Base-by-base conservation (phyloP, 2,329 filamentous ascomycete species). In the Alternaria conjuncta region DNA sequence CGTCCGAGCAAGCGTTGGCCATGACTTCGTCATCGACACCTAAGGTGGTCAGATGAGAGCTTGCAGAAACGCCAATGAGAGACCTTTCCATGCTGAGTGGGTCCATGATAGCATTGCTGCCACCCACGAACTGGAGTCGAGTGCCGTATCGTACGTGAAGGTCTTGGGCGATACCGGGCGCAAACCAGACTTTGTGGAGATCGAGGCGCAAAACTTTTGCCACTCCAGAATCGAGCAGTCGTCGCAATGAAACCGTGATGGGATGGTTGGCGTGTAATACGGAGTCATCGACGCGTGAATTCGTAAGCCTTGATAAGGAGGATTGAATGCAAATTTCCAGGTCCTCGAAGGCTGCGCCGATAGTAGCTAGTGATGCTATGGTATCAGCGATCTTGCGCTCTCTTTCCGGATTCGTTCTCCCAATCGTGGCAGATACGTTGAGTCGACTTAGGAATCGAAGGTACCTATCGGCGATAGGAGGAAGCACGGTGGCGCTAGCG, bases 391-490 rank as follows among this genome's bases (percentile, higher is more conserved):
- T 54, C n/a, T 60, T 44, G 44, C 57, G 56, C 30, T 67, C 63
- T 7, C 20, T 41, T 26, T 21, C 46, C 20, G 46, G 44, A 4
- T 44, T 55, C 10, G 57, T 44, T 36, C 57, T 54, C 25, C 61
- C 64, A 10, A 54, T 57, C 12, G 46, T 43, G 6, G 49, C 57
- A 32, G 62, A 45, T 7, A 73, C 45, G 7, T 25, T 54, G 9
- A 72, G 30, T 18, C 63, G 56, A 23, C 64, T 65, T 15, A 73
- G 61, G 18, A 64, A 73, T 32, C 53, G 68, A 41, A 72, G 60
- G 26, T 69, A 72, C 12, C 51, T 65, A 21, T 73, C 70, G 7
- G 69, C 57, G 21, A 73, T 64, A 2, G 66, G 66, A 45, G 69
- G 61, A 11, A 69, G 54, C 15, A 71, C 60, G n/a, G 63, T 71